Conservation (phyloP, 2,329 filamentous ascomycete species). For the Didymella segeticola region DNA sequence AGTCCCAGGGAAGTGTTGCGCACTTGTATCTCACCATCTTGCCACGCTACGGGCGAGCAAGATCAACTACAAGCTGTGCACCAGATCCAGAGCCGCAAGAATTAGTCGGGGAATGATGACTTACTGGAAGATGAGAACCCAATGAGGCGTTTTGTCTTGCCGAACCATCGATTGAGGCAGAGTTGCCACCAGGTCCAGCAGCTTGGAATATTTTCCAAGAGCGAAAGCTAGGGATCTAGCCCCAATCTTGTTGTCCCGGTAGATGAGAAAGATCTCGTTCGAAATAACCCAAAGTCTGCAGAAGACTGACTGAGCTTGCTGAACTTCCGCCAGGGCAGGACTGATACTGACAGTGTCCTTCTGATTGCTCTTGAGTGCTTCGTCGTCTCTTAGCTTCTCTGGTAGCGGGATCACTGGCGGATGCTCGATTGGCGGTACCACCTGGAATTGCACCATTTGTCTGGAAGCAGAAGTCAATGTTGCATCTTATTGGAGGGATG, state of each 20-base stretch:
- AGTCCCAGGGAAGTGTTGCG: neutral
- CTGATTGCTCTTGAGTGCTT: neutral
- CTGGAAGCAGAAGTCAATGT: conserved; percentile 16
- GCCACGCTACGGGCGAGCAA: too few species aligned
- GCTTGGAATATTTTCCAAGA: conserved; percentile 16
- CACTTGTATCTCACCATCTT: neutral
- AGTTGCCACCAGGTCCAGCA: conserved; percentile 5
- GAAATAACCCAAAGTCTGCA: conserved; percentile 17
- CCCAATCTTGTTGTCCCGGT: conserved; percentile 10
- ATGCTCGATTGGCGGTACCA: conserved; percentile 12
- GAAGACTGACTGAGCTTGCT: conserved; percentile 11
- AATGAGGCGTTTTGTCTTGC: conserved; percentile 6
- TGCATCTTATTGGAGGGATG: neutral
- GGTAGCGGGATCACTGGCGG: conserved; percentile 16
- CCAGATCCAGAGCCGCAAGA: neutral
- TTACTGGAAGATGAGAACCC: conserved; percentile 22
- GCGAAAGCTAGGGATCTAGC: conserved; percentile 18
- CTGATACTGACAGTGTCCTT: neutral
- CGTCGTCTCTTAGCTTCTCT: conserved; percentile 1
- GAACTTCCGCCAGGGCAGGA: conserved; percentile 5
- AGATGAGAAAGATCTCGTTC: conserved; percentile 19
- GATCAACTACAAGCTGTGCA: too few species aligned
- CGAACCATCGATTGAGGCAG: conserved; percentile 12
- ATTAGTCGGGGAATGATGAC: neutral
- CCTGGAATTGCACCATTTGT: conserved; percentile 16